Base-by-base conservation (phyloP, 2,329 filamentous ascomycete genomes). In the Phaeosphaeria sp. region DNA sequence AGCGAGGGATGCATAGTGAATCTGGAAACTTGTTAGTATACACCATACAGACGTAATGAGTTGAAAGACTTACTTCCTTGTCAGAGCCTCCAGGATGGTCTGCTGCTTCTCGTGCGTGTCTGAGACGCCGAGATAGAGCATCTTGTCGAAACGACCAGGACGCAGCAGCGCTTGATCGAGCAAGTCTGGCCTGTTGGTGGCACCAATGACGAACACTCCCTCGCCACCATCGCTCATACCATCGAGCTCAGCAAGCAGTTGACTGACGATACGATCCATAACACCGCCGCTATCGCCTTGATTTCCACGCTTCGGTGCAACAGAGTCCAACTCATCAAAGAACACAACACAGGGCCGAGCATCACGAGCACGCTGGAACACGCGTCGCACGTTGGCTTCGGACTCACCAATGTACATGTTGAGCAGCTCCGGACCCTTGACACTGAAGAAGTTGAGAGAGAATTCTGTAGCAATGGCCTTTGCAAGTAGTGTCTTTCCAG, bases 371-470 rank as follows among this genome's bases (percentile, higher is more conserved):
- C 91, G 85, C 77, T 96, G 92, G 79, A 96, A 96, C 0, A 96
- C 93, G 10, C 92, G 85, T 13, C 93, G 88, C 21, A 97, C 93
- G 70, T 96, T 96, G 66, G 92, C 92, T 80, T 96, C 93, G 0
- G 91, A 95, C 77, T 96, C 93, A 77, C 93, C 93, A 74, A 97
- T 96, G 74, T 96, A 97, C 93, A 96, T 96, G 78, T 96, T 96
- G 50, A 96, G 87, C 67, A 97, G 79, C 77, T 96, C 93, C 0
- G 93, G 93, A 0, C 93, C 93, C 78, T 96, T 96, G 77, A 97
- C 91, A 62, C 89, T 92, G 84, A 96, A 96, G 82, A 97, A 97
- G 75, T 96, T 96, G 75, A 96, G 86, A 62, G 90, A 94, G 79
- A 96, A 96, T 75, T 96, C 93, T 0, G 93, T 96, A 0, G 93